Evolutionary conservation across 176 grass and related monocot genomes (phyloP).

Genomic region (Avena insularis): DNA sequence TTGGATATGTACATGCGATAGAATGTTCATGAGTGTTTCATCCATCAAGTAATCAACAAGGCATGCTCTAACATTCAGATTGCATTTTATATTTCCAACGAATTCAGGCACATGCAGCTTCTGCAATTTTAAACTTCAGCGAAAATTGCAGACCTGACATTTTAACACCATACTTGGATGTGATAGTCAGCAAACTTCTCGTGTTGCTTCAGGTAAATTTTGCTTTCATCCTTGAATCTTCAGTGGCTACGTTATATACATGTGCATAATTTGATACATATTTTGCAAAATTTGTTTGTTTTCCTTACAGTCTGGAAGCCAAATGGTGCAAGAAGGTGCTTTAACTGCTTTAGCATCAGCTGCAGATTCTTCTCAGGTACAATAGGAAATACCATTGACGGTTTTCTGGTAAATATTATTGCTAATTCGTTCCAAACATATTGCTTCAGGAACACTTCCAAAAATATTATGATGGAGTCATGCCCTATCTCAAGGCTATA

Average conservation of each 20-base stretch:
- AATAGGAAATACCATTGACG: constrained; percentile 15
- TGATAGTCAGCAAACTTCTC: constrained; percentile 84
- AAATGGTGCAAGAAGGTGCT: constrained; percentile 99
- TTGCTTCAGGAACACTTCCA: constrained; percentile 88
- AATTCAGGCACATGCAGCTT: constrained; percentile 88
- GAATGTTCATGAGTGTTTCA: constrained; percentile 22
- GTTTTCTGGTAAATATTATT: constrained; percentile 29
- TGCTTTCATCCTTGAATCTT: constrained; percentile 29
- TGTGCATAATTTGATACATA: constrained; percentile 3
- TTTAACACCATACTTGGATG: constrained; percentile 90
- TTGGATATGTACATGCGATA: constrained; percentile 26
- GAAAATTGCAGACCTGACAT: constrained; percentile 95
- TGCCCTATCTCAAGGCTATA: constrained; percentile 96
- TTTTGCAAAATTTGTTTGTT: constrained; percentile 29
- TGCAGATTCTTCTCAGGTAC: constrained; percentile 97
- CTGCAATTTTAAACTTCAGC: constrained; percentile 93
- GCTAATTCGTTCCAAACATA: constrained; percentile 35
- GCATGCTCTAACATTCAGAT: constrained; percentile 37
- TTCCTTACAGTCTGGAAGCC: constrained; percentile 76
- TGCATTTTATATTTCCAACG: constrained; percentile 22
- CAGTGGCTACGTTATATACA: constrained; percentile 18
- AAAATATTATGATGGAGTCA: constrained; percentile 97
- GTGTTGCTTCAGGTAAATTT: constrained; percentile 75
- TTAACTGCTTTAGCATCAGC: constrained; percentile 97
- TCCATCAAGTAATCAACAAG: constrained; percentile 25